Percentiles rank a stretch among this genome's conserved stretches.
phyloP scores from a whole-genome alignment of 1,139 yeast species.

The Arxiozyma telluris region DNA sequence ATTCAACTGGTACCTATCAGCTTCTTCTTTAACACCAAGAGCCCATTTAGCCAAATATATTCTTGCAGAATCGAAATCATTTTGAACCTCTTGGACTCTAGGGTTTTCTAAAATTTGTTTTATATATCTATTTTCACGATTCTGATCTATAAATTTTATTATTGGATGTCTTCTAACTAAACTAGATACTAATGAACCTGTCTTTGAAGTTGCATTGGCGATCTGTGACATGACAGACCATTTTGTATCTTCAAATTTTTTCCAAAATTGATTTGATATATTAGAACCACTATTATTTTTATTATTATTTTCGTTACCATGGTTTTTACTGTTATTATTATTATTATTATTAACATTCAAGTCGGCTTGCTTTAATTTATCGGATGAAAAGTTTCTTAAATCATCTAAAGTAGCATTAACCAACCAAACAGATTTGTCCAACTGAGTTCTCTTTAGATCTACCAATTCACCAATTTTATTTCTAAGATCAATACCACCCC shows the following conservation, averaged over 20 bases:
- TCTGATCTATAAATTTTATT: constrained; percentile 23
- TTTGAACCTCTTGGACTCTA: constrained; percentile 70
- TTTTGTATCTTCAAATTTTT: constrained; percentile 54
- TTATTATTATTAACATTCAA: background rate
- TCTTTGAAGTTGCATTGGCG: constrained; percentile 68
- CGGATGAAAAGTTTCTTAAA: constrained; percentile 47
- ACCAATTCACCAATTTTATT: constrained; percentile 45
- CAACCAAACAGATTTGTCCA: constrained; percentile 64
- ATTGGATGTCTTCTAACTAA: constrained; percentile 25
- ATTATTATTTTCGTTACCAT: too few relatives aligned
- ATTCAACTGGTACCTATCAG: constrained; percentile 59
- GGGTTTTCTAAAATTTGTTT: constrained; percentile 62
- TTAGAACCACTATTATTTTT: constrained; percentile 4
- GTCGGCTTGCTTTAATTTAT: background rate
- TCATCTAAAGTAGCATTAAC: constrained; percentile 78
- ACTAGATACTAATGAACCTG: constrained; percentile 31
- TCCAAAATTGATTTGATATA: constrained; percentile 16
- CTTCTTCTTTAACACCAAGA: constrained; percentile 85
- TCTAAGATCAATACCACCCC: constrained; percentile 88
- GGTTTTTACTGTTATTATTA: too few relatives aligned
- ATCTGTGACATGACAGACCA: constrained; percentile 83
- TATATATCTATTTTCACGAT: constrained; percentile 33
- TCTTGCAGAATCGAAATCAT: constrained; percentile 87
- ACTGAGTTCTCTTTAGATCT: constrained; percentile 55
- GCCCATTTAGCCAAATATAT: constrained; percentile 97